Conservation (phyloP, 768 basidiomycete species). For the Boletus patriciae region DNA sequence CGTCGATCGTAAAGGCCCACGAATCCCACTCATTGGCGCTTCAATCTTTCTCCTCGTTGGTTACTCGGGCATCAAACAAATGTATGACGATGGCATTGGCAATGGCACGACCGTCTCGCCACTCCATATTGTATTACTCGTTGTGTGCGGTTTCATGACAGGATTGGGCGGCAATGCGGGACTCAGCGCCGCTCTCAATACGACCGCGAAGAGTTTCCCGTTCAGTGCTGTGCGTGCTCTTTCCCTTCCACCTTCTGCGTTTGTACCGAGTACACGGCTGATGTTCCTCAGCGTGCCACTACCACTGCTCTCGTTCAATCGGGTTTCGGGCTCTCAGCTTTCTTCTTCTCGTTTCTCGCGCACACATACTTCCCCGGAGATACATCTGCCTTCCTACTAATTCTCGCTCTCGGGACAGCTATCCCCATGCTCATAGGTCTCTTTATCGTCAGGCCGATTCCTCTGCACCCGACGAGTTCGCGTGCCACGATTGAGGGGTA, state of each 20-base stretch:
- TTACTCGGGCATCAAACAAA: conserved; percentile 69
- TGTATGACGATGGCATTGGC: conserved; percentile 59
- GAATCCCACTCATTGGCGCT: conserved; percentile 59
- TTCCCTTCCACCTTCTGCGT: neutral
- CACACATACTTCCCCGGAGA: conserved; percentile 73
- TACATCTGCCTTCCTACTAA: conserved; percentile 71
- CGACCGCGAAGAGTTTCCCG: conserved; percentile 81
- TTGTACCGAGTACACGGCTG: neutral
- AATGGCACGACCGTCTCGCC: conserved; percentile 39
- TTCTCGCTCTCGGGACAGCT: conserved; percentile 77
- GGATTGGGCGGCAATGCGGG: conserved; percentile 79
- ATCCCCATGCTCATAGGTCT: conserved; percentile 78
- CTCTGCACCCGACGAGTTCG: conserved; percentile 44
- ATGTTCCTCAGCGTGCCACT: conserved; percentile 57
- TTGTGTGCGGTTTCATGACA: conserved; percentile 66
- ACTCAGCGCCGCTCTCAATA: conserved; percentile 67
- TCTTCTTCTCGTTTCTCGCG: conserved; percentile 80
- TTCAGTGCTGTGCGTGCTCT: conserved; percentile 55
- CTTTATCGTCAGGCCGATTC: conserved; percentile 69
- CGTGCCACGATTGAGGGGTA: conserved; percentile 13
- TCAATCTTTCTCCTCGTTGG: conserved; percentile 64
- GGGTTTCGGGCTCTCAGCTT: conserved; percentile 89
- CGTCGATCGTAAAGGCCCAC: conserved; percentile 72
- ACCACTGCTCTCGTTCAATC: conserved; percentile 78
- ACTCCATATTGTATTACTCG: conserved; percentile 49